Percentiles rank a stretch among this genome's conserved stretches.
Evolutionary conservation across 2,329 filamentous ascomycete genomes (phyloP).

Genomic region (Epichloe coenophiala): DNA sequence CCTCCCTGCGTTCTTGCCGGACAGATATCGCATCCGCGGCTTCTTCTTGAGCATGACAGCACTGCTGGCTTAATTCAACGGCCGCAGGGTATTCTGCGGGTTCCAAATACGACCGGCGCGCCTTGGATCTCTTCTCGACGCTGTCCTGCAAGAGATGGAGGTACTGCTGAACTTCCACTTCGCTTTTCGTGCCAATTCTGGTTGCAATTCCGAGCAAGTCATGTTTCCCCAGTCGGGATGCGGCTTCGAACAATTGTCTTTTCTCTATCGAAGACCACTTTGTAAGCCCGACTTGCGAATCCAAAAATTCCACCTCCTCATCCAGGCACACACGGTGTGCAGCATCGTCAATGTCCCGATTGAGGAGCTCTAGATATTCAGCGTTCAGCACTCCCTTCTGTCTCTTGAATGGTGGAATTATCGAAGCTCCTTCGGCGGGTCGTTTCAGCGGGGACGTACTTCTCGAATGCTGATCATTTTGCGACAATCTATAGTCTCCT

Average conservation of each 20-base stretch:
- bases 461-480: constrained; percentile 1
- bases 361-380: constrained; percentile 37
- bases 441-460: constrained; percentile 17
- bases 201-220: constrained; percentile 48
- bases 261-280: constrained; percentile 64
- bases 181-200: constrained; percentile 56
- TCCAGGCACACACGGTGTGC: constrained; percentile 22
- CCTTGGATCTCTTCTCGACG: constrained; percentile 24
- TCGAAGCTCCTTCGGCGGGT: constrained; percentile 12
- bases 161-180: constrained; percentile 60
- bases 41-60: constrained; percentile 51
- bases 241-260: constrained; percentile 48
- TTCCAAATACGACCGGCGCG: constrained; percentile 20
- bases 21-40: constrained; percentile 53
- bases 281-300: constrained; percentile 52
- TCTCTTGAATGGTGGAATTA: constrained; percentile 29
- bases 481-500: neutral
- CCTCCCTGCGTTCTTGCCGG: constrained; percentile 51
- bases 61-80: constrained; percentile 53
- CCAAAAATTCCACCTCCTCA: constrained; percentile 20
- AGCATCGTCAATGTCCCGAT: constrained; percentile 44
- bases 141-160: constrained; percentile 46
- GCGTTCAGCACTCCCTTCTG: constrained; percentile 28
- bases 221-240: constrained; percentile 50
- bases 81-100: constrained; percentile 55